Base-by-base conservation (phyloP, 2,329 filamentous ascomycete species). In the Aureobasidium leucospermi region DNA sequence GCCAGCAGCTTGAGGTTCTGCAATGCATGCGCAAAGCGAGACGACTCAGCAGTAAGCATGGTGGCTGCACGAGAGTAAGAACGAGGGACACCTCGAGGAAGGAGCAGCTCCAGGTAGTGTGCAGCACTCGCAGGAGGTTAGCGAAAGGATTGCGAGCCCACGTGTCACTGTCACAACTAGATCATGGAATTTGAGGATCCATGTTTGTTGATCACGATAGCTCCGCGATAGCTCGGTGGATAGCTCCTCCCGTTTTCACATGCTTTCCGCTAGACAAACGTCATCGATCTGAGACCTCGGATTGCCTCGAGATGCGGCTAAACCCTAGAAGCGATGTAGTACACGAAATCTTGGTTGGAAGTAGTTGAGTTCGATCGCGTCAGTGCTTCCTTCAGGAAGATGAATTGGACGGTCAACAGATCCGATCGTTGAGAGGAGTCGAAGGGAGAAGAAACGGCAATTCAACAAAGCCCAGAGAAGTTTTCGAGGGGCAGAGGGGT, bases 1-100 rank as follows among this genome's bases (percentile, higher is more conserved):
- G 71, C 34, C 65, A 83, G 70, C 15, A 84, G 73, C 16, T 74
- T 67, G 13, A 73, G 48, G 62, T 83, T 81, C 66, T 81, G 80
- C 56, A 75, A 67, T 38, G 73, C 63, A 66, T 83, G 80, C 23
- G 67, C 63, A 52, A 71, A 67, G 49, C 62, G 41, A 13, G 70
- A 69, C 7, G 72, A 73, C 47, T 63, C 62, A 19, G 65, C 67
- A 63, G 70, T 66, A 28, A 75, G 69, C 71, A 74, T 74, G 46
- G 3, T 15, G 55, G 8, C 32, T 31, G 43, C 32, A 11, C 7
- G 9, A 39, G 55, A 34, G 13, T 6, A 31, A 39, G 19, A 55
- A 28, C 29, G 42, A 45, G 29, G n/a, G 41, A 57, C 19, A 29
- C 19, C 52, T 38, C n/a, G 32, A 46, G 41, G n/a, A 32, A 46